These are phyloP conservation scores for Nicotiana otophora DNA, from an alignment of 257 asterid species.

Conservation along the genomic window DNA sequence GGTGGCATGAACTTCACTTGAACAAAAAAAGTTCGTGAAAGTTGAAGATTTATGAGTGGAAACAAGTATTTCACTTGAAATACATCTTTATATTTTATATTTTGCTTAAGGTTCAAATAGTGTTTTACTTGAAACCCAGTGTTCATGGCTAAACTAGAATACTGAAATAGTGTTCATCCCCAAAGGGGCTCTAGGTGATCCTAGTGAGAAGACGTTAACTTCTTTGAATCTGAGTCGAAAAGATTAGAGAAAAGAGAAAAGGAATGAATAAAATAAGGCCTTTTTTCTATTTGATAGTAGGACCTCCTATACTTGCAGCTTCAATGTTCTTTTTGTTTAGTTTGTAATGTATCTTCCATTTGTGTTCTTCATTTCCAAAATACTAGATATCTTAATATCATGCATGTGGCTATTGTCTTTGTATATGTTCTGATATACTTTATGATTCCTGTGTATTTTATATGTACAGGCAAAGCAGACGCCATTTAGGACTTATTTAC, in stretches of 20 bases:
- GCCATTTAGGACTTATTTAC: slow-evolving; percentile 64
- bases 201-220: background rate
- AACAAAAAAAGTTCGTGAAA: no score
- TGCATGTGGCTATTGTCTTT: background rate
- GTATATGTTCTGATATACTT: background rate
- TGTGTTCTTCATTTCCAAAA: background rate
- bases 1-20: no score
- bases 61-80: background rate
- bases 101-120: background rate
- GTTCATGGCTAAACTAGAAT: no score
- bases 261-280: background rate
- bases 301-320: background rate
- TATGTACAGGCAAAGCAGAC: slow-evolving; percentile 64
- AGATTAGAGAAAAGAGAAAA: background rate
- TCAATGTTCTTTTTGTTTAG: background rate
- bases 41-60: background rate
- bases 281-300: background rate
- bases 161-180: background rate
- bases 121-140: background rate
- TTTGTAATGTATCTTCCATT: background rate
- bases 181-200: background rate
- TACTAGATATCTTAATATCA: background rate
- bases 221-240: background rate
- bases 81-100: background rate
- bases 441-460: background rate